Evolutionary conservation across 495 filamentous ascomycete genomes (phyloP).

Genomic region (Copromyces sp.): DNA sequence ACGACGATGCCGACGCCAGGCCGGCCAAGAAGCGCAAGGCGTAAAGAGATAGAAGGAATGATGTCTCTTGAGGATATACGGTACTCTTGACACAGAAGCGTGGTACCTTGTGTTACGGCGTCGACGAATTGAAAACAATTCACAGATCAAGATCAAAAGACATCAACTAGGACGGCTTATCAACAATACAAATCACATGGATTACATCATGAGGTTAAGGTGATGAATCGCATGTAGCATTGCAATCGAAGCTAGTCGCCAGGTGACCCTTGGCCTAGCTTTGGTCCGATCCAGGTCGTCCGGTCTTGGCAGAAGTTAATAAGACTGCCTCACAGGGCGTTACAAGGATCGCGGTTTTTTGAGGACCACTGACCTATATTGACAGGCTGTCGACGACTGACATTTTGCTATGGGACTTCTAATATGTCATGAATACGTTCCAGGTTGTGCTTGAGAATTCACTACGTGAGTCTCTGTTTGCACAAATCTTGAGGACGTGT

Average conservation of each 20-base stretch:
- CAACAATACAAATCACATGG: not conserved
- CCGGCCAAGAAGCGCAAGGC: constrained; percentile 38
- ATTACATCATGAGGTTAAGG: not conserved
- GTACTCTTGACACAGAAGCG: not conserved
- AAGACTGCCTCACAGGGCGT: not conserved
- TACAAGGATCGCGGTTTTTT: not conserved
- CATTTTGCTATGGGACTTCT: not conserved
- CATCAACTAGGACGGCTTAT: not conserved
- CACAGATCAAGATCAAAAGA: not conserved
- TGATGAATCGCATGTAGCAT: not conserved
- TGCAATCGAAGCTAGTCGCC: not conserved
- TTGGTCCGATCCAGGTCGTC: not conserved
- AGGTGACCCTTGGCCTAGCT: not conserved
- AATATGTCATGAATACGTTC: not conserved
- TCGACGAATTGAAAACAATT: not conserved
- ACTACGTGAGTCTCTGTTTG: not conserved
- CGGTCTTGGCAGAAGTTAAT: not conserved
- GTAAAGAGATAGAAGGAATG: constrained; percentile 4
- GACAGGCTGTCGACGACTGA: not conserved
- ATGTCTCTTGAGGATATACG: not conserved
- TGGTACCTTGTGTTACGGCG: not conserved
- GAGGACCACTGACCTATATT: not conserved
- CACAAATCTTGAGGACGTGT: not conserved
- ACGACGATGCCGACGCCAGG: constrained; percentile 26
- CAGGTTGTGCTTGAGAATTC: not conserved